Base-by-base conservation (phyloP, 2,329 filamentous ascomycete species). In the Thielaviopsis musarum region DNA sequence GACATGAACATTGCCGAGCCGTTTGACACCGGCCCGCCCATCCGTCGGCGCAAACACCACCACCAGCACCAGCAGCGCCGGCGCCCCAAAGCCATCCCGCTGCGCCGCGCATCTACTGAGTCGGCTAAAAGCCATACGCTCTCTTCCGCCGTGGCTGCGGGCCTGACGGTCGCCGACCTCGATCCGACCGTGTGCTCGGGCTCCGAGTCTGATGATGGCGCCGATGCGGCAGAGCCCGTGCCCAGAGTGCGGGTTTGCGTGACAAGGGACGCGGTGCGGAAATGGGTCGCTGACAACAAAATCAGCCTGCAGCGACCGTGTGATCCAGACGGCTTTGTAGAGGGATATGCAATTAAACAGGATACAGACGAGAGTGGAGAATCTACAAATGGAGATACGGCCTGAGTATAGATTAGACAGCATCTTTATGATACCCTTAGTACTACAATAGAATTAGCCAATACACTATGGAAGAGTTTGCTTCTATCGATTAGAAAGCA, bases 1-100 rank as follows among this genome's bases (percentile, higher is more conserved):
- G 84, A 88, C 61, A 95, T 96, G 88, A 83, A 79, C 9, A 73
- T 93, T 41, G 75, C 85, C 54, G 70, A 82, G 70, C 75, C 84
- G 66, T 79, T 75, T 64, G 78, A 73, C 67, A 69, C 72, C 69
- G 73, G 73, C 1, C 72, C 71, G 62, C 61, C 24, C 64, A 66
- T 15, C 34, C 59, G 56, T 3, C 58, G 17, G 62, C 64, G n/a
- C 56, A 34, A 34, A 7, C 30, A 34, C 30, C 30, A 2, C 5
- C 30, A 34, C 30, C 30, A 2, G 7, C 30, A 34, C 2, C 30
- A 34, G 7, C 30, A 34, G 6, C 30, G 10, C 24, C 19, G 21
- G 61, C 22, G 53, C 54, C 19, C 56, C 58, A 12, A 48, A n/a
- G 56, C 38, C 22, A 58, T 58, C 2, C 45, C 59, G 22, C 15